A percentile compares a stretch with the other conserved stretches of the same genome.
These are phyloP conservation scores for Suillus subalutaceus DNA, from an alignment of 768 basidiomycete genomes.

Conservation along the genomic window DNA sequence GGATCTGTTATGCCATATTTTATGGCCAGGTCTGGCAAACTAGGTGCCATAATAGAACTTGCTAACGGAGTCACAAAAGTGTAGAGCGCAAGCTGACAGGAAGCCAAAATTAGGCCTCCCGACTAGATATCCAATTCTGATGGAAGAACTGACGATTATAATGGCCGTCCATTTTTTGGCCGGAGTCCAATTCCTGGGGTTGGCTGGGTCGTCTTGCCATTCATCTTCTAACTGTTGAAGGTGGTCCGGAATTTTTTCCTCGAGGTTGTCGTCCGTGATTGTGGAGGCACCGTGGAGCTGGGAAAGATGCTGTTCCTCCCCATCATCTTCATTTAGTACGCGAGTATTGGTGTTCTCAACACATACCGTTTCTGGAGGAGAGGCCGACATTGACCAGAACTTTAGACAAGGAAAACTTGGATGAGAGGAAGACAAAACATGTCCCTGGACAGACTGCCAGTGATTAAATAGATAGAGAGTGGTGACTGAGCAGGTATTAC, in stretches of 20 bases:
- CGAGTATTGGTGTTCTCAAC: not conserved
- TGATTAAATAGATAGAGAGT: not conserved
- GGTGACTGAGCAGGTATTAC: slow-evolving; percentile 1
- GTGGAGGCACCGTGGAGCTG: not conserved
- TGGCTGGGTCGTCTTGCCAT: slow-evolving; percentile 58
- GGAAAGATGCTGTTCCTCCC: not conserved
- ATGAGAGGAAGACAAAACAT: not conserved
- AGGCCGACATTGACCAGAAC: not conserved
- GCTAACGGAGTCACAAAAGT: not conserved
- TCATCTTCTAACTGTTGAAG: not conserved
- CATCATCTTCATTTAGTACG: not conserved
- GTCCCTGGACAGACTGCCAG: not conserved
- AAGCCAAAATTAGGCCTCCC: not conserved
- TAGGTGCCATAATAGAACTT: slow-evolving; percentile 3
- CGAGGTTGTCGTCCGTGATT: not conserved
- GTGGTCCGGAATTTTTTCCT: not conserved
- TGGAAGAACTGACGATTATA: slow-evolving; percentile 41
- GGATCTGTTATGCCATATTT: not conserved
- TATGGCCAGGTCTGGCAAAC: not conserved
- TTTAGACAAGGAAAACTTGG: too few species aligned
- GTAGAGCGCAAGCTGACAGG: not conserved
- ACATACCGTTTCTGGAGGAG: not conserved
- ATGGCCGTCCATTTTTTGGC: not conserved
- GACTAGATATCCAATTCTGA: not conserved
- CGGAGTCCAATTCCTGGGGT: not conserved